phyloP scores from a whole-genome alignment of 371 early-diverging fungal genomes.

The Lichtheimia ramosa region DNA sequence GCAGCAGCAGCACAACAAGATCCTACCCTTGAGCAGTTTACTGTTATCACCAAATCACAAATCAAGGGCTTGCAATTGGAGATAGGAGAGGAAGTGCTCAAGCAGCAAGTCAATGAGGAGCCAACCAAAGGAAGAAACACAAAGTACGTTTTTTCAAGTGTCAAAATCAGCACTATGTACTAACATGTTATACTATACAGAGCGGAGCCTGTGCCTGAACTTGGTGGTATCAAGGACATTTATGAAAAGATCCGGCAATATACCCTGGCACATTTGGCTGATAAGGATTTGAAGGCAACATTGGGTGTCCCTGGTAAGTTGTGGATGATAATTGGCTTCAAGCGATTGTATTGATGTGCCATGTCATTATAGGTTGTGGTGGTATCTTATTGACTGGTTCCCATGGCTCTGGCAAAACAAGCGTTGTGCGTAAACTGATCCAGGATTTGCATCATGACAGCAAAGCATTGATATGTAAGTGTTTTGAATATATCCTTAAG shows the following conservation, averaged over 20 bases:
- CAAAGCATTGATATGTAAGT: slow-evolving; percentile 62
- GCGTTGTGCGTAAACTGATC: slow-evolving; percentile 57
- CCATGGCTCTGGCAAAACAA: slow-evolving; percentile 87
- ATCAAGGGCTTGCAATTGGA: slow-evolving; percentile 39
- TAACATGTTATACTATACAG: neutral
- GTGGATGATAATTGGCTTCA: too few relatives aligned
- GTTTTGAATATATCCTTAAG: too few relatives aligned
- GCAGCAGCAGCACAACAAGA: slow-evolving; percentile 13
- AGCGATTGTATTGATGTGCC: neutral
- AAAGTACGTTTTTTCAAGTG: neutral
- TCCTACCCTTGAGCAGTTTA: slow-evolving; percentile 34
- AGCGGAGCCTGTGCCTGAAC: neutral
- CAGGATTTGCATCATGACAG: slow-evolving; percentile 35
- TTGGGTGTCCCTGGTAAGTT: slow-evolving; percentile 49
- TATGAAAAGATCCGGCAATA: slow-evolving; percentile 51
- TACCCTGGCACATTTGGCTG: slow-evolving; percentile 51
- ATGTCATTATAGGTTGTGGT: slow-evolving; percentile 47
- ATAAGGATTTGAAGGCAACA: slow-evolving; percentile 44
- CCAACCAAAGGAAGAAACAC: slow-evolving; percentile 8
- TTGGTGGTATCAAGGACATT: slow-evolving; percentile 55
- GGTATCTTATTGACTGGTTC: slow-evolving; percentile 82
- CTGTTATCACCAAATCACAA: slow-evolving; percentile 28
- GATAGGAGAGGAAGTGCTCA: slow-evolving; percentile 47
- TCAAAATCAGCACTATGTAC: neutral
- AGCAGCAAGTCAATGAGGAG: slow-evolving; percentile 1